These are phyloP conservation scores for Boletus reticuloceps DNA, from an alignment of 768 basidiomycete species.

Conservation along the genomic window DNA sequence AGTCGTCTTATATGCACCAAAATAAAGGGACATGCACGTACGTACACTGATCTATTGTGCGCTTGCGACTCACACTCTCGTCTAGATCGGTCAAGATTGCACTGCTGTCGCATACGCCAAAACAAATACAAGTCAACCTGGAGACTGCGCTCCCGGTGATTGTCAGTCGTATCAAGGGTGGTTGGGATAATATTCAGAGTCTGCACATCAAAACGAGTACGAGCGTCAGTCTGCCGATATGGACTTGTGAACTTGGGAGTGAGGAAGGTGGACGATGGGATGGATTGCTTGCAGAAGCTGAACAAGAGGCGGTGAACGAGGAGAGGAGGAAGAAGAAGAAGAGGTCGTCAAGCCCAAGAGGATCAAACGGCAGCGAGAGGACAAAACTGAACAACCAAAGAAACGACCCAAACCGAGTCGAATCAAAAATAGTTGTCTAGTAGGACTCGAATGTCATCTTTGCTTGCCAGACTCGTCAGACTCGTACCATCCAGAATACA, in stretches of 20 bases:
- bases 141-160: constrained; percentile 74
- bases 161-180: constrained; percentile 64
- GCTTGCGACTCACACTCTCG: not conserved
- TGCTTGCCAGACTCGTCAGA: constrained; percentile 8
- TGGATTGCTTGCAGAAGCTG: constrained; percentile 21
- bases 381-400: constrained; percentile 11
- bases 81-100: constrained; percentile 82
- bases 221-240: constrained; percentile 86
- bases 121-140: constrained; percentile 78
- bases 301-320: not conserved
- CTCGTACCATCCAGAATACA: not conserved
- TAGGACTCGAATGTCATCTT: not conserved
- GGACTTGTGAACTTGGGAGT: constrained; percentile 73
- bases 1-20: constrained; percentile 94
- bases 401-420: constrained; percentile 11
- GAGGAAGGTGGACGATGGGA: constrained; percentile 32
- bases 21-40: constrained; percentile 92
- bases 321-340: not conserved
- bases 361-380: constrained; percentile 10
- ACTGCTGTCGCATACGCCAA: constrained; percentile 64
- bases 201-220: constrained; percentile 88
- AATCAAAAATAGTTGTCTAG: too few species aligned
- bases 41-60: constrained; percentile 30
- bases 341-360: not conserved
- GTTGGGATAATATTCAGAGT: constrained; percentile 90